phyloP scores from a whole-genome alignment of 768 basidiomycete genomes.

The Kwoniella newhampshirensis region DNA sequence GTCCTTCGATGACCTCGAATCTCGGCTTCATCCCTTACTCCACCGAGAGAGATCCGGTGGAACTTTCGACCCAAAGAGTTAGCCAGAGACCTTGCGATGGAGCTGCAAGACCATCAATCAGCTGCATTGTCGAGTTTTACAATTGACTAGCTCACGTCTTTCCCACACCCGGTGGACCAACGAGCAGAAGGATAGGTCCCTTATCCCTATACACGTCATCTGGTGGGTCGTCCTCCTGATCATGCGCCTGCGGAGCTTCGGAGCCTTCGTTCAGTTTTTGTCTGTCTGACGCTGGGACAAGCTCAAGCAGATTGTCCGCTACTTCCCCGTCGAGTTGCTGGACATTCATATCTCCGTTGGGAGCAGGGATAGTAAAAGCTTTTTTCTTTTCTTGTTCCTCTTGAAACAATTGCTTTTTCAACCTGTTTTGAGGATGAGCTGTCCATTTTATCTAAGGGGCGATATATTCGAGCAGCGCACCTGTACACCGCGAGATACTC shows the following conservation, averaged over 20 bases:
- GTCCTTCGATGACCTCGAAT: slow-evolving; percentile 77
- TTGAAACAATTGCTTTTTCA: slow-evolving; percentile 51
- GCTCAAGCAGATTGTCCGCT: slow-evolving; percentile 64
- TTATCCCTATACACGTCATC: slow-evolving; percentile 54
- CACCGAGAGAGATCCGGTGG: slow-evolving; percentile 87
- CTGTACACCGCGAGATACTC: slow-evolving; percentile 89
- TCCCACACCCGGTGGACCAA: slow-evolving; percentile 74
- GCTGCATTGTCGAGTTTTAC: neutral
- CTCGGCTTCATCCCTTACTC: slow-evolving; percentile 88
- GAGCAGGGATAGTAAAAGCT: neutral
- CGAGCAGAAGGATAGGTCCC: slow-evolving; percentile 58
- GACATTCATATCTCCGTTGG: slow-evolving; percentile 10
- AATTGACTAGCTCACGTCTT: slow-evolving; percentile 32
- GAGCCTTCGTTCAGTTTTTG: slow-evolving; percentile 6
- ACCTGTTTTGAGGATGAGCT: slow-evolving; percentile 11
- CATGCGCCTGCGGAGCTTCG: neutral
- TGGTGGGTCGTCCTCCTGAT: slow-evolving; percentile 24
- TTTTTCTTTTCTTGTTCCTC: slow-evolving; percentile 24
- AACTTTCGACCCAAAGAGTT: slow-evolving; percentile 79
- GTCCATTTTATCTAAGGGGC: neutral
- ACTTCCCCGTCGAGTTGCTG: slow-evolving; percentile 23
- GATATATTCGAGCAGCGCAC: slow-evolving; percentile 7
- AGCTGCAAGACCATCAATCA: slow-evolving; percentile 49
- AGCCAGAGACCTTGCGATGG: slow-evolving; percentile 83
- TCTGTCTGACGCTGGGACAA: slow-evolving; percentile 30